Evolutionary conservation across 768 basidiomycete genomes (phyloP).

Genomic region (Porphyrellus cyaneotinctus): DNA sequence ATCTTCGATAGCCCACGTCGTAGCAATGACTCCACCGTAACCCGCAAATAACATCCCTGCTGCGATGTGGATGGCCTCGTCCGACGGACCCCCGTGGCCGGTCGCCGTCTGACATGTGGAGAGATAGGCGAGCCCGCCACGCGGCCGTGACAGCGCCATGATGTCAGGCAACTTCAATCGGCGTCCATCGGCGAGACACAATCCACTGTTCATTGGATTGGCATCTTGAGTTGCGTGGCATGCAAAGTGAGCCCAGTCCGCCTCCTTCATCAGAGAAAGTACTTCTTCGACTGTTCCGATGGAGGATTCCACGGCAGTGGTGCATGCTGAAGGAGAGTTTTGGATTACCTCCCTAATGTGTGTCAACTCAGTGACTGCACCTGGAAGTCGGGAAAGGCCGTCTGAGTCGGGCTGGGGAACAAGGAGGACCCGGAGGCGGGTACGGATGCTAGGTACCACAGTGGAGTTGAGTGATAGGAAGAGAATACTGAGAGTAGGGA

Average conservation of each 20-base stretch:
- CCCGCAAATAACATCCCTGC: too few relatives aligned
- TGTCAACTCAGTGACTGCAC: not conserved
- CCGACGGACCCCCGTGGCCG: not conserved
- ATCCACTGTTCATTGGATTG: too few relatives aligned
- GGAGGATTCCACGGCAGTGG: not conserved
- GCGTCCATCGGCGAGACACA: not conserved
- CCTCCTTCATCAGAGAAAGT: too few relatives aligned
- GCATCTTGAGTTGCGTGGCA: too few relatives aligned
- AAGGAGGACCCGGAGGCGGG: not conserved
- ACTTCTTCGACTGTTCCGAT: not conserved
- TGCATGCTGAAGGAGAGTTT: too few relatives aligned
- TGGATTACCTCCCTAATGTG: too few relatives aligned
- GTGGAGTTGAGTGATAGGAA: too few relatives aligned
- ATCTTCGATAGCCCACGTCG: constrained; percentile 43
- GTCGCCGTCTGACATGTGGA: not conserved
- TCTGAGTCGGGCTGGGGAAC: not conserved
- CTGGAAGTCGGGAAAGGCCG: not conserved
- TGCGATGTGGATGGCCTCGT: not conserved
- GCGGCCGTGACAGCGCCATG: not conserved
- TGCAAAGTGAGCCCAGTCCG: too few relatives aligned
- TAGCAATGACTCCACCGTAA: constrained; percentile 30
- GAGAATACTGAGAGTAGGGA: not conserved
- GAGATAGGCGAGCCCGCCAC: not conserved
- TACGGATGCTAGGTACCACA: too few relatives aligned
- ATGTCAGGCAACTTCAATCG: not conserved